phyloP scores from a whole-genome alignment of 2,329 filamentous ascomycete genomes.

The Cladophialophora psammophila region DNA sequence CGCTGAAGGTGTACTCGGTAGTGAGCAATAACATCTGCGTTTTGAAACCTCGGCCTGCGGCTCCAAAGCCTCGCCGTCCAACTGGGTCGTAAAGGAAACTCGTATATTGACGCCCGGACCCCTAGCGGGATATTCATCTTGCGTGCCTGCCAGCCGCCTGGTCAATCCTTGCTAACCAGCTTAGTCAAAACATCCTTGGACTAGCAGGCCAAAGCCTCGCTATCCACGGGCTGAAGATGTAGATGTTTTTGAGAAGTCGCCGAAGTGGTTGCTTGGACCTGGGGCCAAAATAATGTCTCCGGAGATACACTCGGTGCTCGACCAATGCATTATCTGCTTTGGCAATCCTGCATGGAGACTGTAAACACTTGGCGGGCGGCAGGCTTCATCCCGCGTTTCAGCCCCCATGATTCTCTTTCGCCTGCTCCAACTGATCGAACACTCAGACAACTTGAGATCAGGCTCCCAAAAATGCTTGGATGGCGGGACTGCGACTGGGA shows the following conservation, averaged over 20 bases:
- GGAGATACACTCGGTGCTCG: neutral
- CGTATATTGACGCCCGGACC: neutral
- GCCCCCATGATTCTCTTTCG: neutral
- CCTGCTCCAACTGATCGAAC: neutral
- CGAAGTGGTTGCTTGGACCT: neutral
- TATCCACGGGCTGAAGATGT: neutral
- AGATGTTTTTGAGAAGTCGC: neutral
- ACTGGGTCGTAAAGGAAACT: too few relatives aligned
- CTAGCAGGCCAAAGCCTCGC: neutral
- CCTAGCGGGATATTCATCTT: neutral
- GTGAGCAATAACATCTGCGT: too few relatives aligned
- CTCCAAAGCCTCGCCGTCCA: too few relatives aligned
- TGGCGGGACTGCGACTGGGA: neutral
- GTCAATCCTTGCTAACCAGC: neutral
- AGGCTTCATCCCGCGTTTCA: neutral
- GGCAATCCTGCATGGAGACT: neutral
- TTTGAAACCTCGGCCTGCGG: too few relatives aligned
- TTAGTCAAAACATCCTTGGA: neutral
- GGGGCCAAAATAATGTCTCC: neutral
- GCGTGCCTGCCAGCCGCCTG: too few relatives aligned
- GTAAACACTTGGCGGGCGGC: neutral
- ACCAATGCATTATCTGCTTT: neutral
- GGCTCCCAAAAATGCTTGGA: neutral
- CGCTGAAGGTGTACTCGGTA: too few relatives aligned
- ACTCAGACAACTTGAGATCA: neutral